These are phyloP conservation scores for Geranomyces michiganensis DNA, from an alignment of 192 early-diverging fungal genomes.

Conservation along the genomic window DNA sequence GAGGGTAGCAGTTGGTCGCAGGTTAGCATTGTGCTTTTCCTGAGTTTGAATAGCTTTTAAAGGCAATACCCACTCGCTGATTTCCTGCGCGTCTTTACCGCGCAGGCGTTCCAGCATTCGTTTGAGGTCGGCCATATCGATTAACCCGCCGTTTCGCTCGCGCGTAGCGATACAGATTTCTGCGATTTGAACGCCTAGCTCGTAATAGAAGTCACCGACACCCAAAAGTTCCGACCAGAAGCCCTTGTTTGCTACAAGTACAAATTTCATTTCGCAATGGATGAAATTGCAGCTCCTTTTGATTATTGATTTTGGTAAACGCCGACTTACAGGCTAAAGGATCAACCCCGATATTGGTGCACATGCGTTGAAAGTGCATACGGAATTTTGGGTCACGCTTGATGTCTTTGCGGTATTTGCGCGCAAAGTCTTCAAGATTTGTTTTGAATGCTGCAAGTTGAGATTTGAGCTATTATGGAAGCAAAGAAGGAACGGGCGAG, in stretches of 20 bases:
- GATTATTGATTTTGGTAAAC: neutral
- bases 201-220: constrained; percentile 97
- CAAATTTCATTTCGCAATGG: neutral
- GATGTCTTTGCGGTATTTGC: constrained; percentile 85
- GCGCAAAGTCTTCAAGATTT: constrained; percentile 85
- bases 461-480: constrained; percentile 30
- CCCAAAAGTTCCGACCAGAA: constrained; percentile 95
- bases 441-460: constrained; percentile 65
- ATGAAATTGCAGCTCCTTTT: neutral
- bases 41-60: too few relatives aligned
- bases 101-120: constrained; percentile 70
- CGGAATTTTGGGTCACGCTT: constrained; percentile 83
- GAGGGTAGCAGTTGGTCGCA: neutral
- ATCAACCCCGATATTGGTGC: constrained; percentile 90
- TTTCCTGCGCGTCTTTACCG: constrained; percentile 54
- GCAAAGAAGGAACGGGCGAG: too few relatives aligned
- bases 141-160: constrained; percentile 85
- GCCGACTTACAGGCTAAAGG: constrained; percentile 77
- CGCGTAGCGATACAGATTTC: constrained; percentile 87
- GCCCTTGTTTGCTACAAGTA: constrained; percentile 79
- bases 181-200: constrained; percentile 90
- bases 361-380: constrained; percentile 91
- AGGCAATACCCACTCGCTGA: constrained; percentile 43
- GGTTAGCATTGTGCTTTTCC: neutral
- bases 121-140: constrained; percentile 82